These are phyloP conservation scores for Monascus ruber DNA, from an alignment of 2,329 filamentous ascomycete species.

Conservation along the genomic window DNA sequence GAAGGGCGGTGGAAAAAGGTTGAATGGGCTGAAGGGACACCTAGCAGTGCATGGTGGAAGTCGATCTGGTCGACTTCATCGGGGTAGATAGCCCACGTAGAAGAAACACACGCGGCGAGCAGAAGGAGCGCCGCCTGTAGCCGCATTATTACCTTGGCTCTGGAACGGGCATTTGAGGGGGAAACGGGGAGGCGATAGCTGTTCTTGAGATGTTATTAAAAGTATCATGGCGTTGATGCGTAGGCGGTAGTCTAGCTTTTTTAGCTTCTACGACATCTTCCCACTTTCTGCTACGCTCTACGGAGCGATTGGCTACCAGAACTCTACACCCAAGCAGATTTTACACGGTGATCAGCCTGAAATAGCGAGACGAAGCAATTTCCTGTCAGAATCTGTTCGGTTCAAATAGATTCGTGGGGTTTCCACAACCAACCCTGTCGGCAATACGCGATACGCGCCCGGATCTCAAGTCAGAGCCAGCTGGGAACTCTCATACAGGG, in stretches of 20 bases:
- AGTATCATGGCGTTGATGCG: conserved; percentile 5
- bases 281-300: neutral
- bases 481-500: too few relatives aligned
- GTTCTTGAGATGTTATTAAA: too few relatives aligned
- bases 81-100: conserved; percentile 59
- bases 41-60: conserved; percentile 84
- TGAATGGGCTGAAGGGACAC: conserved; percentile 65
- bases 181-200: conserved; percentile 4
- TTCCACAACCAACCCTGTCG: too few relatives aligned
- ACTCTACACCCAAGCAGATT: too few relatives aligned
- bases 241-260: neutral
- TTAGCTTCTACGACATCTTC: too few relatives aligned
- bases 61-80: conserved; percentile 90
- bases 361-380: too few relatives aligned
- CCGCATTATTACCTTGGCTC: conserved; percentile 24
- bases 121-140: conserved; percentile 28
- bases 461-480: too few relatives aligned
- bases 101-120: conserved; percentile 37
- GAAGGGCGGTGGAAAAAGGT: conserved; percentile 93
- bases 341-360: too few relatives aligned
- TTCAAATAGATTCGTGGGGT: too few relatives aligned
- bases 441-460: too few relatives aligned
- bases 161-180: conserved; percentile 21
- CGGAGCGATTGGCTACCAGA: too few relatives aligned
- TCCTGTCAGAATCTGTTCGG: too few relatives aligned